Evolutionary conservation across 495 filamentous ascomycete genomes (phyloP).

Genomic region (Staphylotrichum longicolle): DNA sequence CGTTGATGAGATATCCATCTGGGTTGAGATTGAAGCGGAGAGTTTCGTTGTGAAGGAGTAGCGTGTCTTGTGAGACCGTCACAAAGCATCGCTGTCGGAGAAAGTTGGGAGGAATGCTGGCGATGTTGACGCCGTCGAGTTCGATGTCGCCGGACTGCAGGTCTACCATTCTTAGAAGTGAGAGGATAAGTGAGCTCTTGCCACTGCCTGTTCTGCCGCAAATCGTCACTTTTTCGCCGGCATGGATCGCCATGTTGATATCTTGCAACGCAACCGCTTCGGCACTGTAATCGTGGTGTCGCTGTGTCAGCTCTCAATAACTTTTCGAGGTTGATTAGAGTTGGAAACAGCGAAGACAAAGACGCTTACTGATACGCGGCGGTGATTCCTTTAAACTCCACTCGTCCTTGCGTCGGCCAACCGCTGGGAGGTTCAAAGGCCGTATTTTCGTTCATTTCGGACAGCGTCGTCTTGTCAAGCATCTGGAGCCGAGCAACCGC

Average conservation of each 20-base stretch:
- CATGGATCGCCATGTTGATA: slow-evolving; percentile 33
- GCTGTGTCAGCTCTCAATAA: not conserved
- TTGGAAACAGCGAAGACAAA: not conserved
- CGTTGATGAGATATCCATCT: not conserved
- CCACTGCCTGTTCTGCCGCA: slow-evolving; percentile 42
- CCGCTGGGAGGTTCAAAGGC: slow-evolving; percentile 16
- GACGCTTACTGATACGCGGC: not conserved
- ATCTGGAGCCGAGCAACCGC: slow-evolving; percentile 46
- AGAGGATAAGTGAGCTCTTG: slow-evolving; percentile 39
- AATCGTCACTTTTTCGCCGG: slow-evolving; percentile 38
- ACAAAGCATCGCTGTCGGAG: slow-evolving; percentile 40
- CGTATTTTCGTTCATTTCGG: slow-evolving; percentile 28
- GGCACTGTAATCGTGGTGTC: slow-evolving; percentile 13
- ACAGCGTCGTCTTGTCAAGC: slow-evolving; percentile 40
- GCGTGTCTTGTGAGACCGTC: slow-evolving; percentile 44
- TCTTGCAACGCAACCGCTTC: slow-evolving; percentile 31
- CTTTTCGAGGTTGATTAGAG: not conserved
- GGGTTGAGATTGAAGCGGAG: slow-evolving; percentile 33
- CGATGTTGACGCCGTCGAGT: slow-evolving; percentile 39
- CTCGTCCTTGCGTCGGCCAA: slow-evolving; percentile 37
- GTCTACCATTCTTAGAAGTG: slow-evolving; percentile 39
- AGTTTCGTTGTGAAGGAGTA: slow-evolving; percentile 37
- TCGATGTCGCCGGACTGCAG: slow-evolving; percentile 31
- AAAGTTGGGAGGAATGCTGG: slow-evolving; percentile 24
- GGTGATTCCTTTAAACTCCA: slow-evolving; percentile 29